A percentile compares a stretch with the other conserved stretches of the same genome.
Evolutionary conservation across 257 asterid species (phyloP).

Genomic region (Solanum dulcamara): DNA sequence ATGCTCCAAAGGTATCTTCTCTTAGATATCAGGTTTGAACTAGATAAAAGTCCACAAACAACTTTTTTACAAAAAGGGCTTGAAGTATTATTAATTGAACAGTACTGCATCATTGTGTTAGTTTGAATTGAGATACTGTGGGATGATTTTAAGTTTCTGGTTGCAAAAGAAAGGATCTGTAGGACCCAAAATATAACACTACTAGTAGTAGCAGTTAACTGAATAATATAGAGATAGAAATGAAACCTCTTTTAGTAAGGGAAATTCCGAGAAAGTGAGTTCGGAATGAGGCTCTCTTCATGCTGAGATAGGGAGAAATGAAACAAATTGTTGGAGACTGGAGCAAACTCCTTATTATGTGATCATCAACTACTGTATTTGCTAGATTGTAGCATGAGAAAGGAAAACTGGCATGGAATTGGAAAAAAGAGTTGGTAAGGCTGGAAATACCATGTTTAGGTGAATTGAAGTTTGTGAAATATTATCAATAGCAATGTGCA

Average conservation of each 20-base stretch:
- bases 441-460: background rate
- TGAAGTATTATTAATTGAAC: background rate
- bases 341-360: background rate
- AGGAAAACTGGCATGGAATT: background rate
- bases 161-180: background rate
- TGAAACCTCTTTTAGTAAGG: background rate
- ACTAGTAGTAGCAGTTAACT: background rate
- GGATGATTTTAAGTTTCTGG: background rate
- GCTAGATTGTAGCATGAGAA: background rate
- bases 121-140: background rate
- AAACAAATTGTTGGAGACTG: background rate
- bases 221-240: background rate
- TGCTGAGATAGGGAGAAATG: background rate
- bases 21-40: background rate
- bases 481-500: background rate
- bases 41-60: background rate
- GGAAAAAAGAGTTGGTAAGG: background rate
- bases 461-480: background rate
- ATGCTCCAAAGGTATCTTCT: background rate
- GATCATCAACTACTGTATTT: background rate
- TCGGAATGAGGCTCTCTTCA: background rate
- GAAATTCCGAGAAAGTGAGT: background rate
- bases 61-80: background rate
- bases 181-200: background rate
- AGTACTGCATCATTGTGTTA: background rate